Conservation (phyloP, 306 rosid species). For the Alnus glutinosa region DNA sequence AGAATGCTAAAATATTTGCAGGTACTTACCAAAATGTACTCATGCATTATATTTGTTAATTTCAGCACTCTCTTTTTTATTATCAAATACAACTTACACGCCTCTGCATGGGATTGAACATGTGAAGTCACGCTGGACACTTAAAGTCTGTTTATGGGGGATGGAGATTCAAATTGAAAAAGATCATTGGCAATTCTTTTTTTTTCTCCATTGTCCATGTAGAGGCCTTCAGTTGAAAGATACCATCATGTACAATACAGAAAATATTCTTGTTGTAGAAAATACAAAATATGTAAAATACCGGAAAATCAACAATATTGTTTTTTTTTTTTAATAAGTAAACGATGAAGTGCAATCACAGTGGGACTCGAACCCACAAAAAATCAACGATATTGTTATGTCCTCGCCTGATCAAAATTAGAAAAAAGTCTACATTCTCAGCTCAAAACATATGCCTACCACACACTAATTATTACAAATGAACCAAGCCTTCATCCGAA, state of each 20-base stretch:
- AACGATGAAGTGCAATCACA: too few species aligned
- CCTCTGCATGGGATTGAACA: background rate
- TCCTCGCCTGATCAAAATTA: background rate
- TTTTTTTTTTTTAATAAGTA: too few species aligned
- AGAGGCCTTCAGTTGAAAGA: background rate
- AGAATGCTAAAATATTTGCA: background rate
- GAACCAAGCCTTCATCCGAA: background rate
- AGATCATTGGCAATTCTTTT: background rate
- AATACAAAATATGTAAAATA: background rate
- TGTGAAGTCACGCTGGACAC: background rate
- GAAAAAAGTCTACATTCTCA: background rate
- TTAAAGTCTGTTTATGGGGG: background rate
- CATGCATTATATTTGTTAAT: background rate
- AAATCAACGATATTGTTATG: background rate
- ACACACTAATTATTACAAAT: background rate
- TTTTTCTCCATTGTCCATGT: background rate
- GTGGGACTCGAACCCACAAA: too few species aligned
- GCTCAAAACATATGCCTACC: background rate
- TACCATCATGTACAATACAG: background rate
- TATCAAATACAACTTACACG: background rate
- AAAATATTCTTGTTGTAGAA: background rate
- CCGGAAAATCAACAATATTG: too few species aligned
- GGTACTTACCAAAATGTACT: background rate
- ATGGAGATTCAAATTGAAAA: background rate
- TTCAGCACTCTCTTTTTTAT: background rate